Evolutionary conservation across 139 green algal genomes (phyloP), one percentile per base, ranked within the genome.

Genomic region (Auxenochlorella pyrenoidosa): DNA sequence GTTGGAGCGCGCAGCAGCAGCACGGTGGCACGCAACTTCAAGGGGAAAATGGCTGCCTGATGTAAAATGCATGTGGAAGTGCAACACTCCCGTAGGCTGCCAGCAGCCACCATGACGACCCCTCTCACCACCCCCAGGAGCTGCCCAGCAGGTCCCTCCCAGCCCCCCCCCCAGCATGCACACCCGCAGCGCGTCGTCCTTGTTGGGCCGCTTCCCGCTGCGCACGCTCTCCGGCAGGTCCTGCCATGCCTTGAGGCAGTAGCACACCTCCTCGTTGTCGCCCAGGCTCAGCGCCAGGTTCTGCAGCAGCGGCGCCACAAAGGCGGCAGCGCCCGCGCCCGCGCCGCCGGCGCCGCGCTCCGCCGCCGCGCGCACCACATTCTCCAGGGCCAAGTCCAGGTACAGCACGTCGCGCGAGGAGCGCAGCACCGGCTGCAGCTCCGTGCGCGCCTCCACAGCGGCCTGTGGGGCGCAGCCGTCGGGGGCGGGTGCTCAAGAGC

Each of bases 241-340:
- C 40, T 93, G 90, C 94, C 96, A 96, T 26, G 95, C 95, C 90
- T 98, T 98, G 47, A 99, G 92, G 93, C 96, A 99, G 94, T 97
- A 99, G 91, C 95, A 96, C 51, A 99, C 87, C 93, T 99, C 97
- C 92, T 99, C 95, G 87, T 99, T 99, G 90, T 98, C 92, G 18
- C 95, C 96, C 68, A 93, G 65, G 70, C 92, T 96, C 41, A 99
- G 94, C n/a, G 88, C 93, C 86, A 99, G 94, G 92, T 99, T 99
- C 93, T 99, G 95, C 79, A 99, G 93, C 88, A 98, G 93, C 34
- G 98, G 97, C 18, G 82, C 92, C 82, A 99, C 95, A 71, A 99
- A 93, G 34, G 96, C 90, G 75, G 96, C 93, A 21, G 95, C 94
- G 36, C 93, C 93, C 66, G 94, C 93, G 41, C 96, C 95, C 34